Evolutionary conservation across 805 yeast genomes (phyloP), one percentile per base, ranked within the genome.

Genomic region (Komagataella kurtzmanii): DNA sequence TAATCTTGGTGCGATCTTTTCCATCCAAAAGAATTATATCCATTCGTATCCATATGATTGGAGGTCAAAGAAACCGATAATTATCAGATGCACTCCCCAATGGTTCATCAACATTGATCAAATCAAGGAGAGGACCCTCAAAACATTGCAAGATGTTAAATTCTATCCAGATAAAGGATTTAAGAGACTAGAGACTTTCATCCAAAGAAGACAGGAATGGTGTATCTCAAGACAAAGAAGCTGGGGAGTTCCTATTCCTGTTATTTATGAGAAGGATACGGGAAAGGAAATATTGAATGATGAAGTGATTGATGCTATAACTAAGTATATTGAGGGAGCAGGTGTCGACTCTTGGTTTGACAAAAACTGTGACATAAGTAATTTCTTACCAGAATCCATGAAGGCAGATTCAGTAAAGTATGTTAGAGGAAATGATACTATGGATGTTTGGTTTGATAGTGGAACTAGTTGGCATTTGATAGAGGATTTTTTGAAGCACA

Each of bases 391-490:
- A 0, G 71, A 69, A 2, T 58, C 65, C 2, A 69, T 70, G 51
- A 65, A 70, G 23, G 64, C 59, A 17, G 59, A 68, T 24, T 83
- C 80, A 0, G 52, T 58, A 2, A 58, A 69, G 2, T 85, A 73
- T 55, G 60, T 61, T 21, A 84, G 87, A 59, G 91, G 96, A 1
- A 76, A 72, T 47, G 99, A 93, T 58, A 93, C 99, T 0, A 85
- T 93, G 89, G 99, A 93, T 67, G 99, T 93, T 17, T 93, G 99
- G 99, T 91, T 93, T 68, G 99, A 93, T 65, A 85, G 96, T 45
- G 99, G 99, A 0, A 79, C 95, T 0, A 83, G 93, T 40, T 93
- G 99, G 98, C 76, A 80, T 8, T 74, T 78, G 47, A 69, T 85
- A 18, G 69, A 68, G 46, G 62, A 65, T 2, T 71, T 74, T 50